Base-by-base conservation (phyloP, 2,329 filamentous ascomycete species). In the Emericellopsis cladophorae region DNA sequence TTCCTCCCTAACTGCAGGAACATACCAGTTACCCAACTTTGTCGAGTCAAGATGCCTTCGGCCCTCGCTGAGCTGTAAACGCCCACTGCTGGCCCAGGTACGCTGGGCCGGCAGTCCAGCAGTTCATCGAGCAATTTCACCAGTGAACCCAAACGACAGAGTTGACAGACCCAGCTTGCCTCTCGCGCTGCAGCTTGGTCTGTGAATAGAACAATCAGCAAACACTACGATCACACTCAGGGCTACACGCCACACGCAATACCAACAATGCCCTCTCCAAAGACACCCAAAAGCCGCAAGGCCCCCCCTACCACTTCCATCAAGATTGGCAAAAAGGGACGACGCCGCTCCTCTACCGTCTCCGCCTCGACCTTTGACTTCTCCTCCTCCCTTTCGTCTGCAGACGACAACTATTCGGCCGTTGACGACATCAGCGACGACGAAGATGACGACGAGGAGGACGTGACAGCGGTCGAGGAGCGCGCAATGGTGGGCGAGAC, bases 41-140 rank as follows among this genome's bases (percentile, higher is more conserved):
- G 79, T 84, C 81, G 79, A 83, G 70, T 71, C 55, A 66, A 50
- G 61, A 81, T 79, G 75, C 77, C 76, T 76, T 77, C 72, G 79
- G 79, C 81, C 72, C 70, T 83, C 81, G 81, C 79, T 84, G 81
- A 82, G 83, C 84, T 90, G 82, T 93, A 88, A 89, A 86, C 76
- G 67, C 75, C 79, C 79, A 81, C 83, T 88, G 78, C 80, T 80
- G 79, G 76, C 70, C 66, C 57, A 64, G 64, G 58, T 58, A 58
- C 52, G 72, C 39, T 44, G 34, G 75, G 76, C 75, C 74, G 75
- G 79, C 76, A 88, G 84, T 86, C 82, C 81, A 79, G 78, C 82
- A 87, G 84, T 81, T 82, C 81, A 79, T 69, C 78, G 81, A 87
- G 72, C 74, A 70, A 74, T 61, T 54, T 47, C 46, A 40, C 21